phyloP scores from a whole-genome alignment of 805 yeast species.

The Yarrowia sp. region DNA sequence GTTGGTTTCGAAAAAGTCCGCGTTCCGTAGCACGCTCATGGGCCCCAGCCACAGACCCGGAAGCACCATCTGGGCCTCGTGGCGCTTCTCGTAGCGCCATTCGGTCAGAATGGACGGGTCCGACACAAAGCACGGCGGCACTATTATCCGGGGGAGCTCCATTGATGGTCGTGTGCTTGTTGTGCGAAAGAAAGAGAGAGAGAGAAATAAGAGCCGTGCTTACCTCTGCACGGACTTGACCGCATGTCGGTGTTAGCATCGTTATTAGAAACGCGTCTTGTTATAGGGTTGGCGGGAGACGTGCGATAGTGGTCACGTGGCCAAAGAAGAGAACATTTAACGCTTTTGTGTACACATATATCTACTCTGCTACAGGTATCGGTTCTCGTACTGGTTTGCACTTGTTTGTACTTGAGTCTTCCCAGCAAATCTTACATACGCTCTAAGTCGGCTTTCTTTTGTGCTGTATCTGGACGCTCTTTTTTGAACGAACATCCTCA shows the following conservation, averaged over 20 bases:
- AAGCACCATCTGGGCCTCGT: constrained; percentile 44
- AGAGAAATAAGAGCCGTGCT: background rate
- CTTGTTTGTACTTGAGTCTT: too few relatives aligned
- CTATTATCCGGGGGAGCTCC: constrained; percentile 29
- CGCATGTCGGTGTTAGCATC: too few relatives aligned
- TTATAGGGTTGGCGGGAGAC: too few relatives aligned
- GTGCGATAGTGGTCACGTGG: background rate
- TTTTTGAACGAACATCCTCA: too few relatives aligned
- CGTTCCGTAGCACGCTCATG: constrained; percentile 42
- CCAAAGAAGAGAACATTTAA: background rate
- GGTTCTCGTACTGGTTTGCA: too few relatives aligned
- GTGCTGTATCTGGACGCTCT: background rate
- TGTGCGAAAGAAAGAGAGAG: background rate
- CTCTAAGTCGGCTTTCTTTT: background rate
- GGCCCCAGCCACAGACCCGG: constrained; percentile 49
- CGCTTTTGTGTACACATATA: too few relatives aligned
- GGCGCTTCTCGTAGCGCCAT: constrained; percentile 38
- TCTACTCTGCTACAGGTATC: too few relatives aligned
- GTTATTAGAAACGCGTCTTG: too few relatives aligned
- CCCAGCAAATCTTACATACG: too few relatives aligned
- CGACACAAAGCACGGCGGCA: constrained; percentile 35
- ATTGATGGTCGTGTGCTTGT: background rate
- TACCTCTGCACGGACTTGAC: too few relatives aligned
- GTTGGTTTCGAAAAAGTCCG: constrained; percentile 39
- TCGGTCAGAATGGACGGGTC: constrained; percentile 32